These are phyloP conservation scores for Sarcomyxa edulis DNA, from an alignment of 768 basidiomycete genomes.

Conservation along the genomic window DNA sequence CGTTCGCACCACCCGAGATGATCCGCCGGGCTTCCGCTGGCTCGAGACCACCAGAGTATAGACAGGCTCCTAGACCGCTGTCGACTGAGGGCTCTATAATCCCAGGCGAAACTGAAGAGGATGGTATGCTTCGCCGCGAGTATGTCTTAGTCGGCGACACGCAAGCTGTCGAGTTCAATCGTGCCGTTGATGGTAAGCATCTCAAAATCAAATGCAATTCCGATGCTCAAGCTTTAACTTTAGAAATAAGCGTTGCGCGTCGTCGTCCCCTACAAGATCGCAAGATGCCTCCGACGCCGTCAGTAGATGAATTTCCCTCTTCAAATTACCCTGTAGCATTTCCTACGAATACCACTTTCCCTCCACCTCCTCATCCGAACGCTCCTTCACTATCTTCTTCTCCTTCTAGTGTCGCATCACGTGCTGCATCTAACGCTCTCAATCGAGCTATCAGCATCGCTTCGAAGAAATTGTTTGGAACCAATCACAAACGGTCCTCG, in stretches of 20 bases:
- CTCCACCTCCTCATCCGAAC: constrained; percentile 56
- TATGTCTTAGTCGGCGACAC: constrained; percentile 94
- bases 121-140: constrained; percentile 73
- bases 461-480: constrained; percentile 76
- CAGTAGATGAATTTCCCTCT: constrained; percentile 36
- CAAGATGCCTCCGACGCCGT: constrained; percentile 41
- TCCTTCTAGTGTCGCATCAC: constrained; percentile 54
- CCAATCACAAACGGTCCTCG: constrained; percentile 33
- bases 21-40: constrained; percentile 13
- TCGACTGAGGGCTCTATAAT: constrained; percentile 63
- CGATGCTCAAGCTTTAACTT: constrained; percentile 6
- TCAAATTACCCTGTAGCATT: constrained; percentile 27
- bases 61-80: constrained; percentile 24
- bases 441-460: constrained; percentile 77
- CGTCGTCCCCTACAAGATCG: constrained; percentile 57
- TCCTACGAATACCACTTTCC: constrained; percentile 52
- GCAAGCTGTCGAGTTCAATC: constrained; percentile 87
- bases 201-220: background rate
- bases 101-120: constrained; percentile 82
- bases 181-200: constrained; percentile 79
- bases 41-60: constrained; percentile 1
- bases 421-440: constrained; percentile 67
- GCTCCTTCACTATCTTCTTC: constrained; percentile 60
- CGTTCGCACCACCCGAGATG: constrained; percentile 16
- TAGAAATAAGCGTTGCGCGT: constrained; percentile 63